Conservation (phyloP, 2,329 filamentous ascomycete genomes). For the Ceratocystis cubensis region DNA sequence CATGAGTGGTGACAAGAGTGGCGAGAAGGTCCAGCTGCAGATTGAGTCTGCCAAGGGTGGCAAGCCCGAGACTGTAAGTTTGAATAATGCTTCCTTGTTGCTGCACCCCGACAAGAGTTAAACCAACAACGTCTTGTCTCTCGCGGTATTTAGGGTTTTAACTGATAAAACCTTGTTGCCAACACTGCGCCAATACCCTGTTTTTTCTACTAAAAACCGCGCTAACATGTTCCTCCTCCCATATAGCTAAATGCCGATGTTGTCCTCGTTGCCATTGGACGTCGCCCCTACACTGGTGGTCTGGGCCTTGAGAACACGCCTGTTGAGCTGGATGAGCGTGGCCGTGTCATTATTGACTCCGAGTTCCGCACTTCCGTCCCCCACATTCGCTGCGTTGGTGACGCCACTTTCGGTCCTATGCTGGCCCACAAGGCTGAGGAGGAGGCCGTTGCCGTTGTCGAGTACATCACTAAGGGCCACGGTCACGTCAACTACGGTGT, state of each 20-base stretch:
- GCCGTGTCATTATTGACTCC: slow-evolving; percentile 91
- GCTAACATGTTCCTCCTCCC: slow-evolving; percentile 18
- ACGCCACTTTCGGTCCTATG: slow-evolving; percentile 96
- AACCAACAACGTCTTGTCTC: neutral
- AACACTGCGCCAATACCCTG: too few species aligned
- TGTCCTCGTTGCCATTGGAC: slow-evolving; percentile 91
- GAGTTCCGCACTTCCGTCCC: slow-evolving; percentile 97
- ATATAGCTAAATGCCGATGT: slow-evolving; percentile 78
- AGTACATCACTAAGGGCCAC: slow-evolving; percentile 96
- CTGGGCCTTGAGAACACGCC: slow-evolving; percentile 91
- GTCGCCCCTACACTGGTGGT: slow-evolving; percentile 83
- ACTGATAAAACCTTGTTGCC: too few species aligned
- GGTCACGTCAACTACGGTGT: slow-evolving; percentile 98
- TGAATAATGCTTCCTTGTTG: neutral
- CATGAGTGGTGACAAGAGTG: slow-evolving; percentile 64
- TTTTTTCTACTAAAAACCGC: slow-evolving; percentile 40
- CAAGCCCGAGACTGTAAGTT: slow-evolving; percentile 74
- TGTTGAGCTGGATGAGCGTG: slow-evolving; percentile 81
- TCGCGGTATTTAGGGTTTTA: too few species aligned
- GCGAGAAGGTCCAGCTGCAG: slow-evolving; percentile 66
- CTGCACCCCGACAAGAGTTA: too few species aligned
- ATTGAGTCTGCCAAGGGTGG: slow-evolving; percentile 92
- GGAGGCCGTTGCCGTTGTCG: slow-evolving; percentile 85
- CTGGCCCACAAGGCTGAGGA: slow-evolving; percentile 99
- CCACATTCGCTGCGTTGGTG: slow-evolving; percentile 93